Evolutionary conservation across 2,329 filamentous ascomycete genomes (phyloP).

Genomic region (Diplodia scrobiculata): DNA sequence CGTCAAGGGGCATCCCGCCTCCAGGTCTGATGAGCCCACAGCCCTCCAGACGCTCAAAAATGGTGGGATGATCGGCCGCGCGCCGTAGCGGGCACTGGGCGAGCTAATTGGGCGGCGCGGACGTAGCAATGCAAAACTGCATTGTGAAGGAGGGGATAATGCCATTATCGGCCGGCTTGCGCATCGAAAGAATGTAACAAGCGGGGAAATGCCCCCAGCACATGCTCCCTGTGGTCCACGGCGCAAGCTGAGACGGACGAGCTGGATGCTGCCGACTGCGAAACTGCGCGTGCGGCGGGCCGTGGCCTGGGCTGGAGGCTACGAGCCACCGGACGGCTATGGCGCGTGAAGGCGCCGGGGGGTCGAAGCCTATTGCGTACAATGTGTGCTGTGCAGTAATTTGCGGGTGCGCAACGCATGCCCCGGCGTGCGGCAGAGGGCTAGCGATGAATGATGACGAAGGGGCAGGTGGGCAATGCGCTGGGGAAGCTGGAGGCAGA

Average conservation of each 20-base stretch:
- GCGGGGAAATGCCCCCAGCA: background rate
- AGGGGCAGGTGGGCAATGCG: constrained; percentile 13
- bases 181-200: constrained; percentile 6
- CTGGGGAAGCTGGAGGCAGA: constrained; percentile 23
- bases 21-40: background rate
- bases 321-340: constrained; percentile 18
- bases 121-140: constrained; percentile 17
- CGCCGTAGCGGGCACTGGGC: background rate
- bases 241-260: background rate
- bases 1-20: background rate
- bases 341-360: background rate
- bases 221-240: background rate
- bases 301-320: background rate
- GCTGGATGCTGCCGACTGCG: background rate
- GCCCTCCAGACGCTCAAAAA: background rate
- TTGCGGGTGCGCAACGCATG: background rate
- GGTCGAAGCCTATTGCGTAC: background rate
- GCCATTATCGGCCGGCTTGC: background rate
- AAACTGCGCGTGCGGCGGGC: background rate
- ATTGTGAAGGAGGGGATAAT: constrained; percentile 6
- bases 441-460: constrained; percentile 13
- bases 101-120: constrained; percentile 2
- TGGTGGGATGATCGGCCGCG: background rate
- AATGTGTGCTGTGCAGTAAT: background rate
- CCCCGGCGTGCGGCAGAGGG: background rate